A percentile compares a stretch with the other conserved stretches of the same genome.
These are phyloP conservation scores for Termitomyces sp. DNA, from an alignment of 768 basidiomycete genomes.

Conservation along the genomic window DNA sequence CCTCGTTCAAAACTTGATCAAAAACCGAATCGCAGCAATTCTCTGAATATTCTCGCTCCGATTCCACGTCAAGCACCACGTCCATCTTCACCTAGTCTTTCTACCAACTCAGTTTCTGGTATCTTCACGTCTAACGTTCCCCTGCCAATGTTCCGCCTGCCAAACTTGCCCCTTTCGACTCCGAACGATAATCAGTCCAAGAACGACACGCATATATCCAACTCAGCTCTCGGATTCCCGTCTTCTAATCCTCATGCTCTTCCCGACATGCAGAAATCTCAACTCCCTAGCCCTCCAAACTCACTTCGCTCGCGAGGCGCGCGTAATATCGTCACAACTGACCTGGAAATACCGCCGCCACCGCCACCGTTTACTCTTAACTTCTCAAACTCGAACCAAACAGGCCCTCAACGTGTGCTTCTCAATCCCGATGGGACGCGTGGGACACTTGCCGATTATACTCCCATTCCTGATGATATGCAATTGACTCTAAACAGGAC, in stretches of 20 bases:
- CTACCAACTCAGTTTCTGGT: slow-evolving; percentile 15
- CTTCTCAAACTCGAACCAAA: slow-evolving; percentile 13
- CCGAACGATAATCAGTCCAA: background rate
- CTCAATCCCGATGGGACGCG: slow-evolving; percentile 14
- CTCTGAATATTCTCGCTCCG: slow-evolving; percentile 21
- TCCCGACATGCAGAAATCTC: slow-evolving; percentile 1
- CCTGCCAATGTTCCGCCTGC: slow-evolving; percentile 11
- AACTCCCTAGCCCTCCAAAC: slow-evolving; percentile 17
- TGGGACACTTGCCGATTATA: slow-evolving; percentile 2
- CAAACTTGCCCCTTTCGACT: slow-evolving; percentile 11
- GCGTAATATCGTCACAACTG: background rate
- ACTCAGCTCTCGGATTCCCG: slow-evolving; percentile 12
- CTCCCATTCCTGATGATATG: background rate
- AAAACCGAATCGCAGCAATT: slow-evolving; percentile 5
- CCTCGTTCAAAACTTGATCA: slow-evolving; percentile 15
- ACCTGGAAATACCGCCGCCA: slow-evolving; percentile 1
- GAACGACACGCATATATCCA: slow-evolving; percentile 21
- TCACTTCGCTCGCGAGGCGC: slow-evolving; percentile 8
- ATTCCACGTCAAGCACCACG: slow-evolving; percentile 20
- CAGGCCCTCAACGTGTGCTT: slow-evolving; percentile 18
- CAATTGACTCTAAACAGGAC: slow-evolving; percentile 4
- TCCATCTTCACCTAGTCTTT: slow-evolving; percentile 15
- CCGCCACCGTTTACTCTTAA: slow-evolving; percentile 13
- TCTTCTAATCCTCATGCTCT: slow-evolving; percentile 11
- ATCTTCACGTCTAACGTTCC: slow-evolving; percentile 19